Base-by-base conservation (phyloP, 495 filamentous ascomycete species). In the Neurospora sp. region DNA sequence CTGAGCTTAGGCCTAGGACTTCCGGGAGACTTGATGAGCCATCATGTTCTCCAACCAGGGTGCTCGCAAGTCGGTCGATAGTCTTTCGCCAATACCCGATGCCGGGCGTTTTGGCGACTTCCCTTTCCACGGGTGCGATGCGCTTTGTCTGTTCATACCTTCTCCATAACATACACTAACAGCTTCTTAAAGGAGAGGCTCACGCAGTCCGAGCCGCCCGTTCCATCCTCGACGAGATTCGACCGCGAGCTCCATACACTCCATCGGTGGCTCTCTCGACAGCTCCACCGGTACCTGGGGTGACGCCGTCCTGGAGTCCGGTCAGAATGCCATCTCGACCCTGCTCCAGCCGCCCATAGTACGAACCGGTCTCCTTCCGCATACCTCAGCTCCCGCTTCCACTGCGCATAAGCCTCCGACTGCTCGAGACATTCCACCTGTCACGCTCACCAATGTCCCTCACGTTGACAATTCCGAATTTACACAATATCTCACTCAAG, bases 241-340 rank as follows among this genome's bases (percentile, higher is more conserved):
- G 23, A 92, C 90, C 5, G 91, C 95, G 40, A 96, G 94, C 86
- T 97, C 95, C 37, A 88, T 95, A 77, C 88, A 88, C 77, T 97
- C 95, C 70, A 88, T 93, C 74, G 91, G 91, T 31, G 91, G 91
- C 37, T 86, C 91, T 46, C 82, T 97, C 74, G 93, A 97, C 76
- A 88, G 87, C 37, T 86, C 89, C 7, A 78, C 77, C 35, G 83
- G 85, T 60, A 86, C 80, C 79, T 84, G 87, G 85, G 84, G 82
- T 79, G 83, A 86, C 71, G 86, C 90, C 39, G 87, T 96, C 75
- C 88, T 88, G 44, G 94, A 98, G 78, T 88, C 89, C 6, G 90
- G 90, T 9, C 91, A 93, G 75, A 97, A 97, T 88, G 93, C 96
- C 74, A 98, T 99, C 78, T 97, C 96, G 35, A 96, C 92, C 4